Evolutionary conservation across 768 basidiomycete species (phyloP).

Genomic region (Agrocybe praecox): DNA sequence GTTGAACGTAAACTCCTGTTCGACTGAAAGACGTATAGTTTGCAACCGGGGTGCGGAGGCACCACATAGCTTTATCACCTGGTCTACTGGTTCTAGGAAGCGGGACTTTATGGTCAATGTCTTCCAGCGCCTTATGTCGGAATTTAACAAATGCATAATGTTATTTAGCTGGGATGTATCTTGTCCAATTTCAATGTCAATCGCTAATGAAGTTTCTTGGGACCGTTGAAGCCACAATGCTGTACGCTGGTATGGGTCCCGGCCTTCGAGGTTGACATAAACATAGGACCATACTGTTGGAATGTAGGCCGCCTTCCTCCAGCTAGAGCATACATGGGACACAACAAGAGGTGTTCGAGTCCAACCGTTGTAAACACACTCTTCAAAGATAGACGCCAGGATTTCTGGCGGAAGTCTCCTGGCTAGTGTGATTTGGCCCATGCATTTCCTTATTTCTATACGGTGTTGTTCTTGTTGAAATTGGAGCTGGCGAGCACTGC

Average conservation of each 20-base stretch:
- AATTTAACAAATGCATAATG: conserved; percentile 43
- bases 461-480: conserved; percentile 43
- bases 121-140: conserved; percentile 44
- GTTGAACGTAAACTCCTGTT: conserved; percentile 27
- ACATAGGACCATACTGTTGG: conserved; percentile 63
- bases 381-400: conserved; percentile 54
- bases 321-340: conserved; percentile 61
- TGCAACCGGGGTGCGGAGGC: conserved; percentile 36
- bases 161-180: conserved; percentile 29
- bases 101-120: conserved; percentile 41
- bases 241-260: conserved; percentile 42
- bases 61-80: conserved; percentile 38
- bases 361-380: conserved; percentile 52
- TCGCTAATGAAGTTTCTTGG: conserved; percentile 40
- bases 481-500: conserved; percentile 42
- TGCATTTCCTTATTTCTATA: conserved; percentile 43
- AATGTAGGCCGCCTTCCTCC: conserved; percentile 53
- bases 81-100: conserved; percentile 37
- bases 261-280: conserved; percentile 49
- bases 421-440: conserved; percentile 55
- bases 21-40: conserved; percentile 30
- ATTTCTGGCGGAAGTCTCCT: conserved; percentile 58
- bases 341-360: conserved; percentile 54
- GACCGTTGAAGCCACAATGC: conserved; percentile 55
- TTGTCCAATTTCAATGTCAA: conserved; percentile 42